Evolutionary conservation across 257 asterid species (phyloP).

Genomic region (Rehmannia glutinosa): DNA sequence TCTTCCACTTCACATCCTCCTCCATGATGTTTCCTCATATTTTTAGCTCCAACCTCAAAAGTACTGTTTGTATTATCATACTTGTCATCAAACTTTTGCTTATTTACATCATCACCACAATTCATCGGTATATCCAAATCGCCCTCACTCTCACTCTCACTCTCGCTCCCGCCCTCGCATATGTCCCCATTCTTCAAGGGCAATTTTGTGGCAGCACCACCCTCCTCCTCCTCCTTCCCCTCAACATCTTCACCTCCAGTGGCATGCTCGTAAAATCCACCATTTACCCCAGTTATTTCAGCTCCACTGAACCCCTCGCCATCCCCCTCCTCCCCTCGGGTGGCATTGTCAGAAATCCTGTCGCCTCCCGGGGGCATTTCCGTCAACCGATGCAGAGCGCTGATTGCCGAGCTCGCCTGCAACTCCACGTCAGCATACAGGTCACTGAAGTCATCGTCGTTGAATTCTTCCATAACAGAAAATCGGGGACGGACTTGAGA

Average conservation of each 20-base stretch:
- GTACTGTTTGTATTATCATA: too few species aligned
- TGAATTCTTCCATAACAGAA: slow-evolving; percentile 41
- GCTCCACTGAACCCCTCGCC: neutral
- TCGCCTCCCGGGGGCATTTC: slow-evolving; percentile 8
- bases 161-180: too few species aligned
- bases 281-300: slow-evolving; percentile 3
- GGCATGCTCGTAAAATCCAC: neutral
- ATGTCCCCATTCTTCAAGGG: slow-evolving; percentile 10
- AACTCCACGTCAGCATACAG: slow-evolving; percentile 56
- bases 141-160: too few species aligned
- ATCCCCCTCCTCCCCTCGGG: slow-evolving; percentile 8
- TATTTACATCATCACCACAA: slow-evolving; percentile 13
- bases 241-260: too few species aligned
- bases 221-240: too few species aligned
- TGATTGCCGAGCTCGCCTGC: slow-evolving; percentile 49
- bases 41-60: too few species aligned
- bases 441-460: slow-evolving; percentile 53
- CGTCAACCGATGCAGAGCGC: slow-evolving; percentile 22
- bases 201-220: slow-evolving; percentile 2
- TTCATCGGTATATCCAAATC: too few species aligned
- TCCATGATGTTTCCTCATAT: too few species aligned
- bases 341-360: neutral
- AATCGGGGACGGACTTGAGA: too few species aligned
- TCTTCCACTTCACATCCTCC: too few species aligned
- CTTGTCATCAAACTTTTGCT: neutral